Evolutionary conservation across 2,329 filamentous ascomycete species (phyloP).

Genomic region (Chaetomiaceae sp.): DNA sequence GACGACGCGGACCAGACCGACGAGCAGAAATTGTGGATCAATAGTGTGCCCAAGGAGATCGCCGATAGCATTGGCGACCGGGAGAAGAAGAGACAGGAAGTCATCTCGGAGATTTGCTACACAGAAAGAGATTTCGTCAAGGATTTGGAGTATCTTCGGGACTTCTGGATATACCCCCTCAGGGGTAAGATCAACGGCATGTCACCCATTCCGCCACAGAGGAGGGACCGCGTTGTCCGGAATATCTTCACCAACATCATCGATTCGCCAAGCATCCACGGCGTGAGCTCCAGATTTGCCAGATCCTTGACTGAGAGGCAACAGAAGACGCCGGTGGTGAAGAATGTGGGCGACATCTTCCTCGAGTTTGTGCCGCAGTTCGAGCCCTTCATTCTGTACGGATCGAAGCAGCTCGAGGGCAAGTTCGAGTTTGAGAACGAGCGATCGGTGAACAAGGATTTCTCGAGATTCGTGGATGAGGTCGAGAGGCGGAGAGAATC

Average conservation of each 20-base stretch:
- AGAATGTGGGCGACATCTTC: slow-evolving; percentile 91
- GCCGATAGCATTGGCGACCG: slow-evolving; percentile 83
- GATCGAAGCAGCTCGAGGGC: slow-evolving; percentile 89
- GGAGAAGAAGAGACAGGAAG: slow-evolving; percentile 96
- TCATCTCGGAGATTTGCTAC: slow-evolving; percentile 98
- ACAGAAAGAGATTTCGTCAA: slow-evolving; percentile 99
- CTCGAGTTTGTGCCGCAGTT: slow-evolving; percentile 88
- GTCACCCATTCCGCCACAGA: slow-evolving; percentile 84
- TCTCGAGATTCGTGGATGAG: slow-evolving; percentile 90
- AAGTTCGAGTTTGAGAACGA: slow-evolving; percentile 99
- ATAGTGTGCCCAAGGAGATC: slow-evolving; percentile 92
- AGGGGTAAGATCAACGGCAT: slow-evolving; percentile 56
- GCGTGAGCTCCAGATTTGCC: slow-evolving; percentile 83
- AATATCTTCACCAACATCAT: slow-evolving; percentile 95
- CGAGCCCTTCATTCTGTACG: slow-evolving; percentile 93
- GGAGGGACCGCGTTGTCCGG: slow-evolving; percentile 84
- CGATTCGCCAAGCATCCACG: slow-evolving; percentile 75
- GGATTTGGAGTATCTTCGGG: slow-evolving; percentile 91
- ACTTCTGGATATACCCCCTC: slow-evolving; percentile 97
- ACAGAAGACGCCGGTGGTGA: slow-evolving; percentile 83
- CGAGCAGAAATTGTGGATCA: slow-evolving; percentile 99
- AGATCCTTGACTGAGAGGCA: slow-evolving; percentile 85
- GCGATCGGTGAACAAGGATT: slow-evolving; percentile 76
- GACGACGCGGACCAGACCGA: slow-evolving; percentile 80
- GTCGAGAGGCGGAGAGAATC: slow-evolving; percentile 95